phyloP scores from a whole-genome alignment of 306 rosid genomes.

The Coriaria nepalensis region DNA sequence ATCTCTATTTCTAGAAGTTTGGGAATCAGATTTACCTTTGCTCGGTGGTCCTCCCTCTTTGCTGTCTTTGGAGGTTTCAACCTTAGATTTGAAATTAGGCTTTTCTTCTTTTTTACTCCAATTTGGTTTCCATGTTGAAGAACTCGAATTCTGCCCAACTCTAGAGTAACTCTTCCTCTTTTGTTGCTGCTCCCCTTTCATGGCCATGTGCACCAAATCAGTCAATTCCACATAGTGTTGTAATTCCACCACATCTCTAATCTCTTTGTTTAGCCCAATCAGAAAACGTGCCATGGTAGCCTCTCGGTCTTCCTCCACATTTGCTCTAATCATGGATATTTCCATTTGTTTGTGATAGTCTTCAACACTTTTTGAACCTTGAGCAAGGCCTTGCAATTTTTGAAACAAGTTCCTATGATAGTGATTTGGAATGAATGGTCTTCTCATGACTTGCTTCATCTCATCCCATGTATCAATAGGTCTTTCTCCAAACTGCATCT shows the following conservation, averaged over 20 bases:
- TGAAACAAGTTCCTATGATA: background rate
- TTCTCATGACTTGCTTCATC: background rate
- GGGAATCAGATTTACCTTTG: background rate
- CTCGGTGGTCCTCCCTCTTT: background rate
- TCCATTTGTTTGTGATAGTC: background rate
- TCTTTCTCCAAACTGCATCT: constrained; percentile 3
- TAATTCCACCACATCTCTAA: background rate
- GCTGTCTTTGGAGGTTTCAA: background rate
- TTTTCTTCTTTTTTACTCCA: background rate
- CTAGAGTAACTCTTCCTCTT: background rate
- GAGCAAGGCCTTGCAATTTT: constrained; percentile 1
- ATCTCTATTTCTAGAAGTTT: background rate
- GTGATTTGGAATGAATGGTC: background rate
- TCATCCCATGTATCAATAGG: background rate
- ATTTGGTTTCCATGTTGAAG: background rate
- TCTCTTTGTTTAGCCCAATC: background rate
- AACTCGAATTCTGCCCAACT: background rate
- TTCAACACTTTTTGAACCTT: background rate
- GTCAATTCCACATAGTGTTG: background rate
- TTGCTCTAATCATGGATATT: background rate
- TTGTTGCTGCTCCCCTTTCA: background rate
- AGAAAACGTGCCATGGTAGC: background rate
- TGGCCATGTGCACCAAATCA: background rate
- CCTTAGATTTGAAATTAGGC: background rate
- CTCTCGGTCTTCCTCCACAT: background rate